Base-by-base conservation (phyloP, 2,329 filamentous ascomycete species). In the Cladosporium sp. region DNA sequence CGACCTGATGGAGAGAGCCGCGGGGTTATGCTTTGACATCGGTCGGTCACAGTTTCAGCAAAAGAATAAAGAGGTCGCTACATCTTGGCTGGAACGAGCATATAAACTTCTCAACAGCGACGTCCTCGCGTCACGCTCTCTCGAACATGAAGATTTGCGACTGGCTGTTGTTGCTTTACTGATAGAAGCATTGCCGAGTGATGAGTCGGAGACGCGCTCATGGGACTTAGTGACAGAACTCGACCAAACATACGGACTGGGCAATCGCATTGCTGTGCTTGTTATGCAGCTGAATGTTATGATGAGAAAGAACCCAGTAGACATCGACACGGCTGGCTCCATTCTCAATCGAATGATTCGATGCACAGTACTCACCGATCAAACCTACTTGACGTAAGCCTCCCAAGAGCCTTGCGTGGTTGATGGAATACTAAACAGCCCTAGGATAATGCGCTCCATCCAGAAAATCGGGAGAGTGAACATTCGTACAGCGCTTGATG, bases 51-150 rank as follows among this genome's bases (percentile, higher is more conserved):
- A 84, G 12, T 64, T 80, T 2, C 65, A 62, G 3, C 78, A 76
- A 45, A 69, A 73, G 7, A 74, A 85, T 45, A 76, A 75, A 54
- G 59, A 69, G 1, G 62, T 76, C 38, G 85, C 88, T 0, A 64
- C 77, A 1, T 82, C 78, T 59, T 97, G 92, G 93, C 70, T 95
- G 0, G 77, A 84, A 49, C 78, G 86, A 55, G 83, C 87, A 2
- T 74, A 80, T 42, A 71, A 81, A 9, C 60, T 83, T 22, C 71
- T 91, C 20, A 75, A 78, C 43, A 59, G 62, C 16, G 79, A 81
- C 49, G 73, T 78, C 7, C 59, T 80, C 0, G 78, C 82, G 18
- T 67, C 70, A 15, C 67, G 85, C 3, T 82, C 82, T 22, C 69
- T 74, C 6, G 78, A 83, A 55, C 79, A 79, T 1, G 67, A 78